A percentile compares a stretch with the other conserved stretches of the same genome.
Evolutionary conservation across 768 basidiomycete species (phyloP).

Genomic region (Galerina marginata): DNA sequence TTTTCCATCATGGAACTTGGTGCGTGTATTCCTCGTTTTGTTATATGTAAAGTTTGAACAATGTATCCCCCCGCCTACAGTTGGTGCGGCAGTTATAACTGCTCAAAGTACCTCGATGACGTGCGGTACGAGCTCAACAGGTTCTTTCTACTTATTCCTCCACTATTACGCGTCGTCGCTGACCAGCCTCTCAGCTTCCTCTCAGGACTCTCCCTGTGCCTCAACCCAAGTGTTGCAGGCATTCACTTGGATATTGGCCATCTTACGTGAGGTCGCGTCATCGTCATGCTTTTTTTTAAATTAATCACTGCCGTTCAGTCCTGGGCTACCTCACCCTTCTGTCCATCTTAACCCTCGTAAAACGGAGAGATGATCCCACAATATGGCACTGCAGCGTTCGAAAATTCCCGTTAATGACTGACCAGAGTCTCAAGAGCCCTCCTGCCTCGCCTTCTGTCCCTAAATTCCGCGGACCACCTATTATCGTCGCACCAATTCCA

Average conservation of each 20-base stretch:
- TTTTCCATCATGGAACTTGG: constrained; percentile 67
- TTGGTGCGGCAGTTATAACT: constrained; percentile 29
- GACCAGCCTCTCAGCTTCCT: neutral
- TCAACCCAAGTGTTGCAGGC: constrained; percentile 62
- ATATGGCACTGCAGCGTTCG: constrained; percentile 60
- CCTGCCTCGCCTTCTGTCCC: constrained; percentile 39
- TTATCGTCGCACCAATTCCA: constrained; percentile 51
- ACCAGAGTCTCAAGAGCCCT: constrained; percentile 35
- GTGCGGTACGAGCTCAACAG: constrained; percentile 15
- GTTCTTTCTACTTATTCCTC: constrained; percentile 9
- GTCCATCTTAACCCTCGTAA: constrained; percentile 44
- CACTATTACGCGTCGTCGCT: neutral
- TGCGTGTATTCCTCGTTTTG: constrained; percentile 35
- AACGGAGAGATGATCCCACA: constrained; percentile 46
- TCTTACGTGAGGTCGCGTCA: constrained; percentile 29
- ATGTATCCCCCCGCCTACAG: constrained; percentile 5
- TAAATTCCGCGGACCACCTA: constrained; percentile 42
- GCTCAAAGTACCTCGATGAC: constrained; percentile 22
- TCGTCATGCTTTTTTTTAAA: constrained; percentile 6
- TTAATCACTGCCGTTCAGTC: constrained; percentile 42
- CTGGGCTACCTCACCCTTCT: constrained; percentile 61
- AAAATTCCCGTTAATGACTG: constrained; percentile 42
- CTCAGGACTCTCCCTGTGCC: constrained; percentile 41
- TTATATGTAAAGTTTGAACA: neutral
- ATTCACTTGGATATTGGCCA: constrained; percentile 60